Evolutionary conservation across 257 asterid species (phyloP), one percentile per base, ranked within the genome.

Genomic region (Misopates orontium): DNA sequence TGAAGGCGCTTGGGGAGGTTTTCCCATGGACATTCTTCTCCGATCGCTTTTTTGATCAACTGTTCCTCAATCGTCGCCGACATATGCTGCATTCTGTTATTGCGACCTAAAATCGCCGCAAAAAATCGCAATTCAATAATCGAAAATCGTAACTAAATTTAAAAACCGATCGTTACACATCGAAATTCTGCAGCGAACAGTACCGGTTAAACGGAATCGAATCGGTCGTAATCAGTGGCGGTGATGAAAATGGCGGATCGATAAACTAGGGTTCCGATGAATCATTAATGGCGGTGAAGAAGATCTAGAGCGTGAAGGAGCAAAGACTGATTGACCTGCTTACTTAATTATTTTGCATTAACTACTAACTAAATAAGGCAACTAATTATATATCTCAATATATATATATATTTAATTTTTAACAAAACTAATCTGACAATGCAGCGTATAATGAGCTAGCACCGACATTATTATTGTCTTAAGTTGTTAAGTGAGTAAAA

Each of bases 1-100:
- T 93, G 99, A 72, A 93, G 97, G 71, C 99, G 89, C 81, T 90
- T 93, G 24, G 97, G 97, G 61, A 93, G 91, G 71, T 68, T 84
- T 53, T 93, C 99, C 97, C 97, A 93, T 0, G 73, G 67, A 47
- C 92, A 84, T 78, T 93, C 96, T 71, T 93, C 99, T 55, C 54
- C 79, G 57, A 93, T 85, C 56, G 97, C 96, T 77, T 86, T 90
- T 4, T 79, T 60, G 68, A 86, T 69, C 82, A 93, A 73, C 81
- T 93, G 96, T 57, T 93, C 99, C 91, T 93, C 99, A 28, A 93
- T 62, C 64, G 96, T 90, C 23, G 87, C 75, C 31, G 93, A 87
- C 21, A 75, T 55, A 4, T 83, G 96, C 89, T 77, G 95, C 99
- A 93, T 93, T 77, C 72, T 76, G 25, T 7, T 60, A 50, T 36